phyloP scores from a whole-genome alignment of 2,329 filamentous ascomycete genomes.

The Plenodomus tracheiphilus region DNA sequence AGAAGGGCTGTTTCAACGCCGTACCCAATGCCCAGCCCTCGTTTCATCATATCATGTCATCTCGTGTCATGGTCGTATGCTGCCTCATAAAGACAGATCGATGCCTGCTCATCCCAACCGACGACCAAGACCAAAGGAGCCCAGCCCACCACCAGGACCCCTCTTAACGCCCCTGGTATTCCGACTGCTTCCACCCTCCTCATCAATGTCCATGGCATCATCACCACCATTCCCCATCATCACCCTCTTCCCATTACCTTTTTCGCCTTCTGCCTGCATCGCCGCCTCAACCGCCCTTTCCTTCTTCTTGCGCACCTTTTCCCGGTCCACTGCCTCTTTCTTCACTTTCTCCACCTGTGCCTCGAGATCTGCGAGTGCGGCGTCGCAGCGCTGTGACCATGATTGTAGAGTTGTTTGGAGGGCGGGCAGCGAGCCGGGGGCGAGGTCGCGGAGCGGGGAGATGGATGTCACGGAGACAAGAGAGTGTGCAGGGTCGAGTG shows the following conservation, averaged over 20 bases:
- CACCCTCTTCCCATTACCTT: conserved; percentile 28
- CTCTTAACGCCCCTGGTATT: conserved; percentile 34
- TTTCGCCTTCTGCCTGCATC: conserved; percentile 32
- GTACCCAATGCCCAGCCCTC: too few relatives aligned
- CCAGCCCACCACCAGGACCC: conserved; percentile 28
- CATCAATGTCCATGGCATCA: conserved; percentile 45
- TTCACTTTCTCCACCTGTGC: conserved; percentile 71
- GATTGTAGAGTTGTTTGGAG: conserved; percentile 70
- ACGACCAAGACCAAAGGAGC: conserved; percentile 31
- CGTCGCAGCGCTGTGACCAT: conserved; percentile 79
- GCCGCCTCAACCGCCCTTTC: conserved; percentile 43
- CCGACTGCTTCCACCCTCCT: conserved; percentile 33
- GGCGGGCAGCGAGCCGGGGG: conserved; percentile 68
- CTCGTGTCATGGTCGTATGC: too few relatives aligned
- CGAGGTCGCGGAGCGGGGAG: conserved; percentile 82
- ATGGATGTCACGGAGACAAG: conserved; percentile 78
- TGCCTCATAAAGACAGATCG: too few relatives aligned
- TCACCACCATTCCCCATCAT: conserved; percentile 26
- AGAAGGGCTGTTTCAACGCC: too few relatives aligned
- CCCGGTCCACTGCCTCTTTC: conserved; percentile 44
- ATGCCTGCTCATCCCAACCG: conserved; percentile 24
- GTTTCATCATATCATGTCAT: too few relatives aligned
- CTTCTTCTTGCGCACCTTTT: conserved; percentile 49
- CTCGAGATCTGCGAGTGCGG: conserved; percentile 75
- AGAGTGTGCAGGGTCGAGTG: conserved; percentile 77